Percentiles rank a stretch among this genome's conserved stretches.
Conservation (phyloP, 495 filamentous ascomycete species). For the Aspergillus hancockii region DNA sequence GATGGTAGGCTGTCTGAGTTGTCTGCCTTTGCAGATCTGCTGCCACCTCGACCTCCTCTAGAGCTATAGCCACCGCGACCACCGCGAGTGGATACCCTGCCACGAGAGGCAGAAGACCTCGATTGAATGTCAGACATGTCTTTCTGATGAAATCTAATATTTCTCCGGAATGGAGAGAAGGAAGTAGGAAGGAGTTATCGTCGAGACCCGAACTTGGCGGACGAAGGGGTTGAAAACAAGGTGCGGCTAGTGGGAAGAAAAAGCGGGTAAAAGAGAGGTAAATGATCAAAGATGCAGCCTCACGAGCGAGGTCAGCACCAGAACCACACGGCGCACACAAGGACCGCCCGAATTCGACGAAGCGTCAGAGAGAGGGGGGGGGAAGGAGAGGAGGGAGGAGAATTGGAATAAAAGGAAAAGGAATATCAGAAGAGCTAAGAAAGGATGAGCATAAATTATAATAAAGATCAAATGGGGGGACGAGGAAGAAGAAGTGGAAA, state of each 20-base stretch:
- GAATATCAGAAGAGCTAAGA: conserved; percentile 10
- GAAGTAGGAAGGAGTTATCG: conserved; percentile 37
- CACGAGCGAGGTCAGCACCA: conserved; percentile 47
- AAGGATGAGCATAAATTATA: conserved; percentile 5
- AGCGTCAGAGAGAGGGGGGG: conserved; percentile 24
- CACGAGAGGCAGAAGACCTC: conserved; percentile 73
- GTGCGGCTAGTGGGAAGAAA: conserved; percentile 32
- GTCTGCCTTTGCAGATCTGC: conserved; percentile 72
- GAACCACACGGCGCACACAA: conserved; percentile 30
- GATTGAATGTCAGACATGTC: conserved; percentile 91
- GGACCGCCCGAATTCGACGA: conserved; percentile 28
- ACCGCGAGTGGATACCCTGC: conserved; percentile 78
- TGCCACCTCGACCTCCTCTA: conserved; percentile 68
- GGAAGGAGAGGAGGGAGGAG: conserved; percentile 30
- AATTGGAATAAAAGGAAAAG: conserved; percentile 18
- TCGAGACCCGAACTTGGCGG: conserved; percentile 33
- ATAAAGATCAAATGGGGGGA: neutral
- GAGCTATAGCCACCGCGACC: conserved; percentile 77
- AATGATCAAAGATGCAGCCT: conserved; percentile 37
- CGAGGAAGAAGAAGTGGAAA: conserved; percentile 4
- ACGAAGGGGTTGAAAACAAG: conserved; percentile 34
- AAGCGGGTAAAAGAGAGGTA: conserved; percentile 32
- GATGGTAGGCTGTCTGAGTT: conserved; percentile 51
- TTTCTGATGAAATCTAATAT: conserved; percentile 27
- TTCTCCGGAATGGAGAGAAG: conserved; percentile 35